These are phyloP conservation scores for Penicillium lagena DNA, from an alignment of 495 filamentous ascomycete genomes.

Conservation along the genomic window DNA sequence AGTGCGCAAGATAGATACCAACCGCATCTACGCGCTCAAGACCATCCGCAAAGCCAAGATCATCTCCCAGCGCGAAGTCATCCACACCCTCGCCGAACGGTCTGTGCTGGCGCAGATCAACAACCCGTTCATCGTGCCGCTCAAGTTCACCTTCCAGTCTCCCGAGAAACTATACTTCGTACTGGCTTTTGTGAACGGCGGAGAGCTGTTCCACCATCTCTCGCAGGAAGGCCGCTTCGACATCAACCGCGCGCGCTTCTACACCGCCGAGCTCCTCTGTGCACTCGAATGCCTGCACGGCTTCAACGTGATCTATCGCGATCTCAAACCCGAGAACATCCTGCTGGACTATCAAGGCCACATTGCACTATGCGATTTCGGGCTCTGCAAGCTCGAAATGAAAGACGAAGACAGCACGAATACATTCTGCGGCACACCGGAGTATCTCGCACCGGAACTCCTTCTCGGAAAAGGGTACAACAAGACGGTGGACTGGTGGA, in stretches of 20 bases:
- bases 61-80: slow-evolving; percentile 95
- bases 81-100: slow-evolving; percentile 95
- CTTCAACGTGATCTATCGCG: slow-evolving; percentile 98
- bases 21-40: slow-evolving; percentile 96
- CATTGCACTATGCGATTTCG: slow-evolving; percentile 97
- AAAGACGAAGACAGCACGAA: slow-evolving; percentile 98
- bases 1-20: slow-evolving; percentile 96
- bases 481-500: slow-evolving; percentile 99
- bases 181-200: slow-evolving; percentile 94
- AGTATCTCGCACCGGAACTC: slow-evolving; percentile 95
- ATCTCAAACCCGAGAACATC: slow-evolving; percentile 98
- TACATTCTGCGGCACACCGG: slow-evolving; percentile 97
- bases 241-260: slow-evolving; percentile 93
- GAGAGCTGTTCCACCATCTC: slow-evolving; percentile 95
- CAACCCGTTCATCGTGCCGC: slow-evolving; percentile 97
- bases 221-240: slow-evolving; percentile 98
- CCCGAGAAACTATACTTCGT: slow-evolving; percentile 98
- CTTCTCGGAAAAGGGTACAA: slow-evolving; percentile 94
- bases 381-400: slow-evolving; percentile 98
- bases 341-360: slow-evolving; percentile 96
- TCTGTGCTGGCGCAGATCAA: slow-evolving; percentile 98
- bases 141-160: slow-evolving; percentile 99
- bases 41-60: slow-evolving; percentile 98
- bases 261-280: slow-evolving; percentile 96
- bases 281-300: slow-evolving; percentile 96